These are phyloP conservation scores for Candida patagonica DNA, from an alignment of 805 yeast species.

Conservation along the genomic window DNA sequence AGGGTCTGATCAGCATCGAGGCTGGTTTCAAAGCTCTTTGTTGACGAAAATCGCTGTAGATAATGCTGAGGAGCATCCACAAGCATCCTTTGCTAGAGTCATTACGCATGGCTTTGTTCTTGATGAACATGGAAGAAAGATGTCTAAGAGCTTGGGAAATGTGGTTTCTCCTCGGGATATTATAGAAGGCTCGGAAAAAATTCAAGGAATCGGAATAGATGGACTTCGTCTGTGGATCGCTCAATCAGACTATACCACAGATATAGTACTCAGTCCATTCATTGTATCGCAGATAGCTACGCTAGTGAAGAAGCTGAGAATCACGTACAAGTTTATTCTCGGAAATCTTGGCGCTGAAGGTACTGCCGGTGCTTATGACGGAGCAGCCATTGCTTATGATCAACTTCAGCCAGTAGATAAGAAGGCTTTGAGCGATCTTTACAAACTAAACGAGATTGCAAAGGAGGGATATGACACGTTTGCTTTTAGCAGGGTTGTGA, in stretches of 20 bases:
- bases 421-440: conserved; percentile 49
- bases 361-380: conserved; percentile 22
- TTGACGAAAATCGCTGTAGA: conserved; percentile 57
- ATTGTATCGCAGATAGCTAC: conserved; percentile 71
- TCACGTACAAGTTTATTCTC: conserved; percentile 69
- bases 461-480: conserved; percentile 41
- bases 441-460: conserved; percentile 36
- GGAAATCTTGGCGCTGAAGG: conserved; percentile 62
- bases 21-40: conserved; percentile 96
- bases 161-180: conserved; percentile 60
- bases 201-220: conserved; percentile 67
- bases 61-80: conserved; percentile 24
- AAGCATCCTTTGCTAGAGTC: conserved; percentile 62
- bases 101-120: conserved; percentile 91
- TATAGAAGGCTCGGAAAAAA: conserved; percentile 43
- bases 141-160: conserved; percentile 92
- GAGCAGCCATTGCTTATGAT: conserved; percentile 26
- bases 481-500: conserved; percentile 63
- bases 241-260: conserved; percentile 75
- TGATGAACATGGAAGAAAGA: conserved; percentile 77
- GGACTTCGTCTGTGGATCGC: conserved; percentile 90
- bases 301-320: conserved; percentile 67
- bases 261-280: conserved; percentile 64
- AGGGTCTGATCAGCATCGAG: conserved; percentile 98
- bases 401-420: conserved; percentile 39